Conservation (phyloP, 2,329 filamentous ascomycete species). For the Paecilomyces sp. region DNA sequence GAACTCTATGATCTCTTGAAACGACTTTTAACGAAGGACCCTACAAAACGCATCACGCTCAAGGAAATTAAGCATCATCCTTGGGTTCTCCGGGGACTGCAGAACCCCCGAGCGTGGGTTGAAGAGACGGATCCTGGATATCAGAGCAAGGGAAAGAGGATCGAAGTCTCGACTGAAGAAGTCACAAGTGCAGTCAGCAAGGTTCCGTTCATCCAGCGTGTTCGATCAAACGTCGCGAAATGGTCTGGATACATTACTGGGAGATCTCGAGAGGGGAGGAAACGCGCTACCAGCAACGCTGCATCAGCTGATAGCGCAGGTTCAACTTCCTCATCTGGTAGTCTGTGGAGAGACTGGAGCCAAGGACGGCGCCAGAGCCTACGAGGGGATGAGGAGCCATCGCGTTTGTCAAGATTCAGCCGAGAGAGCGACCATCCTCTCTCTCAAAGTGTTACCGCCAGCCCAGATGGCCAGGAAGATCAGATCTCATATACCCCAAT, state of each 20-base stretch:
- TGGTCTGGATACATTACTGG: constrained; percentile 52
- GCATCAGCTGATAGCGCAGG: constrained; percentile 49
- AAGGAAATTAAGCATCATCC: constrained; percentile 89
- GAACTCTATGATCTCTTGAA: constrained; percentile 70
- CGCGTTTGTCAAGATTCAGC: constrained; percentile 43
- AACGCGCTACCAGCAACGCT: constrained; percentile 47
- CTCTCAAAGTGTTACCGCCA: constrained; percentile 65
- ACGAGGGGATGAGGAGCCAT: constrained; percentile 51
- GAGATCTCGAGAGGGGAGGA: constrained; percentile 35
- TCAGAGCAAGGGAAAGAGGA: constrained; percentile 71
- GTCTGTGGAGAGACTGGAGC: constrained; percentile 46
- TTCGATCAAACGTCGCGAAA: constrained; percentile 68
- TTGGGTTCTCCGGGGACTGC: constrained; percentile 77
- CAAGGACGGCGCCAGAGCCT: constrained; percentile 49
- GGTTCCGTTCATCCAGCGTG: constrained; percentile 77
- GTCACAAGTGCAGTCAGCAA: constrained; percentile 86
- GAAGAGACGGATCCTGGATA: constrained; percentile 84
- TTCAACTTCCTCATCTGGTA: constrained; percentile 49
- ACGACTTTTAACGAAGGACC: constrained; percentile 81
- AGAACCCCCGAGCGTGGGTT: constrained; percentile 73
- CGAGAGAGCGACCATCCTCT: constrained; percentile 62
- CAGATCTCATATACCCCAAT: constrained; percentile 31
- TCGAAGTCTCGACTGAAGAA: constrained; percentile 86
- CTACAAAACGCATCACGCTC: constrained; percentile 77
- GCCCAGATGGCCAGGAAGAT: constrained; percentile 47